Evolutionary conservation across 106 monocot species (phyloP), one percentile per base, ranked within the genome.

Genomic region (Phalaenopsis equestris): DNA sequence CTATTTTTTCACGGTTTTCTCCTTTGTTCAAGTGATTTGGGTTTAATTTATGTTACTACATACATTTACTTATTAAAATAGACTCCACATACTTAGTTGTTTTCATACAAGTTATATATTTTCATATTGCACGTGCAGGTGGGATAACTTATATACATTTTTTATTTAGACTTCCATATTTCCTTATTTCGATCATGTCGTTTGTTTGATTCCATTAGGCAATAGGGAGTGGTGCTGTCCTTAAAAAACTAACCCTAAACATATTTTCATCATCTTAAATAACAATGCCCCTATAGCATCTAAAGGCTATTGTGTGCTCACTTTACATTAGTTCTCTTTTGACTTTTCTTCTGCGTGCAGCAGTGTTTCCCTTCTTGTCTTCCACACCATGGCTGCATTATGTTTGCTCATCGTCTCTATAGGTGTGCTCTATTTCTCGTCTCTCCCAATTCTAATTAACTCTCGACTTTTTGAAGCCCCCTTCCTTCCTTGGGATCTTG

Each of bases 351-450:
- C 24, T n/a, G 2, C 21, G 61, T 45, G 55, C 75, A 30, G 21
- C 57, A 10, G 81, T 81, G 42, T 41, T 79, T 84, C 77, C 64
- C 80, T 84, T 92, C 95, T 90, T 92, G 90, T 88, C 81, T 89
- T 90, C 79, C 85, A 84, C 84, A 87, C 84, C 85, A 86, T 87
- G 81, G 80, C 74, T 84, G 81, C 83, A 84, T 86, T 90, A 84
- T 90, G 85, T 79, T 78, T 80, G 79, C 79, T 65, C 46, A 47
- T 83, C 88, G 91, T 93, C 89, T 90, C 75, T 80, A 67, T 76
- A 81, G 79, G 75, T 81, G 79, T 78, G 81, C 64, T 75, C 39
- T 67, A 43, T 45, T 41, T 89, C 93, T 52, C 0, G 3, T 52
- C 2, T 52, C 52, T 52, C 3, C 30, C 52, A 10, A 52, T 52